Base-by-base conservation (phyloP, 2,329 filamentous ascomycete species). In the Pseudofabraea citricarpa region DNA sequence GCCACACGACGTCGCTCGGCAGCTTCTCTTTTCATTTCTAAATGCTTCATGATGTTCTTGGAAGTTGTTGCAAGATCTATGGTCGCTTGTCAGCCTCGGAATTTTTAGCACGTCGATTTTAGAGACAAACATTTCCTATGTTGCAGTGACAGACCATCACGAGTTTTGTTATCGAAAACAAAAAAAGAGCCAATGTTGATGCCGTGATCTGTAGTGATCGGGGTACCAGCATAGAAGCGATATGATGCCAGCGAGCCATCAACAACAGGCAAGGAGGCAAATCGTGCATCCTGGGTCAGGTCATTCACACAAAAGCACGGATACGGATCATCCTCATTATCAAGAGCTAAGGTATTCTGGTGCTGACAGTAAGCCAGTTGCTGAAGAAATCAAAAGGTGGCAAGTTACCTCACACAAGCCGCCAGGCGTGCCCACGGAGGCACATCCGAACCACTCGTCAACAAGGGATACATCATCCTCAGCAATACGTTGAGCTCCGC, bases 61-160 rank as follows among this genome's bases (percentile, higher is more conserved):
- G 55, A 50, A 29, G 53, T 47, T 12, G 49, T 47, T 20, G 46
- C 47, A 21, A 56, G 42, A 38, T 49, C 54, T 56, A 20, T 20
- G 19, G 16, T 10, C 6, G 18, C 26, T 33, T 20, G 19, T 13
- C 29, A 20, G 26, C 15, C 5, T 3, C 35, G 20, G 4, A 22
- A 13, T 21, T 21, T 13, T 4, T 6, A 23, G 9, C 9, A 22
- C 5, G n/a, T 9, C 10, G 8, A 9, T 15, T 37, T 24, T n/a
- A 22, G 19, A 12, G 15, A 47, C 51, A n/a, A 22, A 54, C 53
- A 53, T 43, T 49, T 53, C 26, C 42, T 52, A 37, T 79, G 70
- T 8, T 67, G 65, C 0, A 61, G 48, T 6, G 66, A 63, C 12
- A 85, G 56, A 0, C 74, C 76, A 37, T 71, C 52, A 19, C 76